Conservation (phyloP, 1,284 basidiomycete species). For the Mrakiaceae sp. region DNA sequence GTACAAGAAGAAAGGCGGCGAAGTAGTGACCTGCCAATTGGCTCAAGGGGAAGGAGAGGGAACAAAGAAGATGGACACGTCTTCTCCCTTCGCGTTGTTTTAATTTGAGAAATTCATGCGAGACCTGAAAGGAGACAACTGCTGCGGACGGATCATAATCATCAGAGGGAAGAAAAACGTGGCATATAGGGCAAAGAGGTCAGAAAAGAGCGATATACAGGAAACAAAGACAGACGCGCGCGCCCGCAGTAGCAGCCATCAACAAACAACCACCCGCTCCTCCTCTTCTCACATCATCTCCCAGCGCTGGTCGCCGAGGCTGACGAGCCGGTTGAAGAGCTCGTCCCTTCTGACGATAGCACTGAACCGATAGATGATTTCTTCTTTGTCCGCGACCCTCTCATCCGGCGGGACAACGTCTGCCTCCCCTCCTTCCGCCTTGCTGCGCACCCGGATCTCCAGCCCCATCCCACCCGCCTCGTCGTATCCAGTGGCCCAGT, state of each 20-base stretch:
- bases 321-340: constrained; percentile 25
- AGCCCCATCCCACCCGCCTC: constrained; percentile 26
- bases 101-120: too few species aligned
- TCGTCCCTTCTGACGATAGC: constrained; percentile 24
- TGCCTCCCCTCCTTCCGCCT: not conserved
- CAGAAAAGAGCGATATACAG: too few species aligned
- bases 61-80: too few species aligned
- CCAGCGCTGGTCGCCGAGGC: constrained; percentile 24
- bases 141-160: too few species aligned
- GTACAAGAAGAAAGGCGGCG: too few species aligned
- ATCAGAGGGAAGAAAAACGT: too few species aligned
- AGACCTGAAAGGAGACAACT: too few species aligned
- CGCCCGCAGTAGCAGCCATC: too few species aligned
- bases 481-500: constrained; percentile 15
- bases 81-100: too few species aligned
- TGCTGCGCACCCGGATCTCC: constrained; percentile 19
- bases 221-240: not conserved
- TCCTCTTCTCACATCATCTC: constrained; percentile 20
- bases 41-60: too few species aligned
- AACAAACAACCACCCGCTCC: constrained; percentile 7
- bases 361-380: constrained; percentile 5
- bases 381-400: constrained; percentile 16
- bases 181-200: too few species aligned
- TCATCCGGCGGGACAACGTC: constrained; percentile 12
- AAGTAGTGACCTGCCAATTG: too few species aligned